Evolutionary conservation across 2,329 filamentous ascomycete genomes (phyloP), one percentile per base, ranked within the genome.

Genomic region (Colletotrichum tofieldiae): DNA sequence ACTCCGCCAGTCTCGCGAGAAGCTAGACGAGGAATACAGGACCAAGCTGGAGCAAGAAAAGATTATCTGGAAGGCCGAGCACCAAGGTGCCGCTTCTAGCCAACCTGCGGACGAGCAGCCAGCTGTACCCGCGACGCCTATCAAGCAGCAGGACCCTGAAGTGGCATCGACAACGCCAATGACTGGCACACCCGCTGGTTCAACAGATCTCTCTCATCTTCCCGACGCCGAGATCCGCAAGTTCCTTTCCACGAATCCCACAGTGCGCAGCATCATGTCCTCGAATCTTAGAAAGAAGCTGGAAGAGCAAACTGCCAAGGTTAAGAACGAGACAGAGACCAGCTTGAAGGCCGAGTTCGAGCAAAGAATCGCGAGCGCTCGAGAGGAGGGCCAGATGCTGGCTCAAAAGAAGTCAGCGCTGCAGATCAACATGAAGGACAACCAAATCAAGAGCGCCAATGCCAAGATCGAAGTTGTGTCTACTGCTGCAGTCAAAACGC

Each of bases 401-500:
- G 91, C 92, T 55, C 90, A 91, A 45, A 95, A 95, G 84, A 94
- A 94, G 80, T 90, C 89, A 65, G 90, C 90, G 2, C 85, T 94
- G 60, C 93, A 93, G 75, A 87, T 96, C 74, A 96, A 94, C 79
- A 93, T 97, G 90, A 86, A 91, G 7, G 92, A 96, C 76, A 93
- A 92, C 76, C 91, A 92, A 79, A 83, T 88, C 58, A 90, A 88
- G 73, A 83, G 85, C 11, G 90, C 91, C 0, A 87, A 87, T 62
- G 93, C 92, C 5, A 97, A 96, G 84, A 84, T 97, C 41, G 88
- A 89, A 1, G 90, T 96, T 1, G 93, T 98, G 4, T 89, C 95
- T 78, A 93, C 91, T 58, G 95, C 96, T 16, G 94, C 93, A 0
- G 88, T 87, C n/a, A 93, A 97, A 59, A 98, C 95, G 0, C 96